Percentiles rank a stretch among this genome's conserved stretches.
Conservation (phyloP, 345 rosid species). For the Angophora floribunda region DNA sequence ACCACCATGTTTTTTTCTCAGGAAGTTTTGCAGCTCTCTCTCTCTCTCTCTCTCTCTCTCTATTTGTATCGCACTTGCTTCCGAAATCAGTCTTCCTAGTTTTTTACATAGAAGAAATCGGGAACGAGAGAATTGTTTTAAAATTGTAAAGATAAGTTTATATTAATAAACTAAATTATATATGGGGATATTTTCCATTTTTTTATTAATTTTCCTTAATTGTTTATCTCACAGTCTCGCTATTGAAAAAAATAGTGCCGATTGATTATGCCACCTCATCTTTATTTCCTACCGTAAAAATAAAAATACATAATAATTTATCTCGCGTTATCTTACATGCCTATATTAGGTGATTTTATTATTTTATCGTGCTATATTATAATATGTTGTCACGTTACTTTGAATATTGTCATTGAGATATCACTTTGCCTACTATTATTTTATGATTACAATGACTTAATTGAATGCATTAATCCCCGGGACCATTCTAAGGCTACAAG, state of each 20-base stretch:
- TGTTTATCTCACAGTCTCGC: neutral
- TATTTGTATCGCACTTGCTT: neutral
- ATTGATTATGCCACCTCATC: neutral
- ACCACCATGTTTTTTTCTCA: neutral
- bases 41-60: neutral
- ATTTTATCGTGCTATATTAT: neutral
- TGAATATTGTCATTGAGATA: neutral
- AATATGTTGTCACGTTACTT: neutral
- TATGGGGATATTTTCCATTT: neutral
- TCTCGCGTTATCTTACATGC: neutral
- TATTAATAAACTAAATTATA: neutral
- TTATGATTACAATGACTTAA: accelerated
- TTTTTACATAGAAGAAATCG: neutral
- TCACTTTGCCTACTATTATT: neutral
- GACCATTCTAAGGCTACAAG: neutral
- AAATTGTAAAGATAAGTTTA: neutral
- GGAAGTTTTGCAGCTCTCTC: neutral
- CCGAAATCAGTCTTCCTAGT: neutral
- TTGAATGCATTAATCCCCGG: neutral
- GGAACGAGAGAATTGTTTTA: neutral
- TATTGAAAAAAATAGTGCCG: neutral
- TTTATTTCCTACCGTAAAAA: neutral
- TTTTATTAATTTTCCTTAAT: neutral
- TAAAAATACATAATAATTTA: no score
- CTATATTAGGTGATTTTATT: neutral